Evolutionary conservation across 2,329 filamentous ascomycete species (phyloP), one percentile per base, ranked within the genome.

Genomic region (Aspergillus ruber): DNA sequence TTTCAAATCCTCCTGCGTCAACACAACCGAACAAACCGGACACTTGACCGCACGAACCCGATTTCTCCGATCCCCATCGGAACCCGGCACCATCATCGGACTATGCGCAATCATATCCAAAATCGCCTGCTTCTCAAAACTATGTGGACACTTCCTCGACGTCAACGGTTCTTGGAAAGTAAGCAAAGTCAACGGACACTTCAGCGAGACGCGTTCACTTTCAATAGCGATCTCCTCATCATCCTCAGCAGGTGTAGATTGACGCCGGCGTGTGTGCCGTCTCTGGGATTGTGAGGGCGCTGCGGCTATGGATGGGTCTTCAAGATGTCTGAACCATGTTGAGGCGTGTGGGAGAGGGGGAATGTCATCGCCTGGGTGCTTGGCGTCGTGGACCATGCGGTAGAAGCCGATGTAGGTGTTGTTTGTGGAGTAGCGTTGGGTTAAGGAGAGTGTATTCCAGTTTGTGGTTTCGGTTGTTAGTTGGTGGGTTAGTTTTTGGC

Each of bases 401-500:
- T 81, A 80, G 71, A 85, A 86, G 18, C 73, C 72, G 42, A 74
- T 69, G 64, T 86, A 86, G 44, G 74, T 69, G 54, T 83, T 80
- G 58, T 85, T 74, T 7, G 72, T 67, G 4, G 78, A 73, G 60
- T 86, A 87, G 53, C 66, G 68, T 10, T 42, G 40, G 20, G 40
- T 25, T 10, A 42, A 45, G 29, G 68, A 0, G 59, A 60, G 1
- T 48, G 52, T 21, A 46, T 67, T 76, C 74, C 69, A 66, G 13
- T 36, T 18, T 29, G 8, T 8, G 17, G 36, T 39, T 15, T 39
- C 10, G 15, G 36, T 18, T 7, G 17, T 18, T 7, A 18, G 15
- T 7, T 35, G 13, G 6, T 12, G 13, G 6, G 33, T n/a, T 15
- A 39, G 17, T 39, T 39, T 39, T 13, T 21, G 36, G 15, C 10